Evolutionary conservation across 148 eudicot species (phyloP).

Genomic region (Spergularia marina): DNA sequence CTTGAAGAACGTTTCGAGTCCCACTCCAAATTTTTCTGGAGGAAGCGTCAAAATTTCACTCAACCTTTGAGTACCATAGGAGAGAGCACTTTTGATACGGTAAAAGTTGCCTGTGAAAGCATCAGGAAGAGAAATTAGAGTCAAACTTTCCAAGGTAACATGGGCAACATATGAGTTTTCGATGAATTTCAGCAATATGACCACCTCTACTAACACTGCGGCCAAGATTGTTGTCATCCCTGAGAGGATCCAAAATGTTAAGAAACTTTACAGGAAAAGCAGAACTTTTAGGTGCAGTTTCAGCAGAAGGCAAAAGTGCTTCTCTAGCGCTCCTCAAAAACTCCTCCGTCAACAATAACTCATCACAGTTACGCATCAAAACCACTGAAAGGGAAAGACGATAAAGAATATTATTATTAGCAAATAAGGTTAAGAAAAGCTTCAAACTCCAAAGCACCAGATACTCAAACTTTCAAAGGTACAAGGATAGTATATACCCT

Average conservation of each 20-base stretch:
- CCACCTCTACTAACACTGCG: conserved; percentile 47
- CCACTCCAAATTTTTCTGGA: conserved; percentile 17
- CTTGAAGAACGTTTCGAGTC: conserved; percentile 31
- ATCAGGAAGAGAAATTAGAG: background rate
- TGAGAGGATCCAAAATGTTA: conserved; percentile 58
- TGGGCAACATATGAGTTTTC: too few species aligned
- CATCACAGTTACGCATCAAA: conserved; percentile 24
- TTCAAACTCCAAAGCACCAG: background rate
- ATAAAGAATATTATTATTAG: conserved; percentile 6
- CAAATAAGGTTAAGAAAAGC: conserved; percentile 1
- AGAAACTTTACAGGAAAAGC: conserved; percentile 36
- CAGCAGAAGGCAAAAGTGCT: conserved; percentile 13
- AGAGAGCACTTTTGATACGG: conserved; percentile 36
- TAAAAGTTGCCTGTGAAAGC: conserved; percentile 28
- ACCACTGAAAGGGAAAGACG: conserved; percentile 29
- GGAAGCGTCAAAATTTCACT: conserved; percentile 28
- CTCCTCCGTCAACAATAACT: conserved; percentile 25
- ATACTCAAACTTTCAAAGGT: background rate
- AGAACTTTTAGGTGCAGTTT: background rate
- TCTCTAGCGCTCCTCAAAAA: conserved; percentile 27
- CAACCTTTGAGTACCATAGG: conserved; percentile 34
- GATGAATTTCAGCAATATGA: background rate
- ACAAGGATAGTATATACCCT: conserved; percentile 29
- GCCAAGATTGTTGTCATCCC: conserved; percentile 49
- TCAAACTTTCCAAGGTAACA: background rate